Conservation (phyloP, 2,329 filamentous ascomycete genomes). For the Aspergillus sojae region DNA sequence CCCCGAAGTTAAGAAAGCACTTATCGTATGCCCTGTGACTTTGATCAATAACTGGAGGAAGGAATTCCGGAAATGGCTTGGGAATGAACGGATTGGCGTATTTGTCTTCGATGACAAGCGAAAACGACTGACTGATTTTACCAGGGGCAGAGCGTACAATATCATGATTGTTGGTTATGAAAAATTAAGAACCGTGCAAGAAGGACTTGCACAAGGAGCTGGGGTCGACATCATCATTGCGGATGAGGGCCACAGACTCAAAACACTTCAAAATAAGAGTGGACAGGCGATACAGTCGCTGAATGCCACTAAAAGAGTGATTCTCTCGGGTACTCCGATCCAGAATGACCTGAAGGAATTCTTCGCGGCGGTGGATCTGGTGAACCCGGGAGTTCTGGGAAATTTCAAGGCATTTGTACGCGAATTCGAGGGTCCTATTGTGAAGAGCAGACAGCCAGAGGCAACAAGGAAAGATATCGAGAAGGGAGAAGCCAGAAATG, state of each 20-base stretch:
- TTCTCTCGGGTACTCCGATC: slow-evolving; percentile 68
- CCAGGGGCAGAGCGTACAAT: slow-evolving; percentile 67
- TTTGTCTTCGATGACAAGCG: slow-evolving; percentile 65
- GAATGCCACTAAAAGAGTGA: slow-evolving; percentile 62
- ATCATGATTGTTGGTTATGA: slow-evolving; percentile 77
- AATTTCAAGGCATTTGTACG: slow-evolving; percentile 65
- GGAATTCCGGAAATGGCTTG: slow-evolving; percentile 74
- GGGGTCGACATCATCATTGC: slow-evolving; percentile 71
- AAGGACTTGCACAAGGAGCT: slow-evolving; percentile 63
- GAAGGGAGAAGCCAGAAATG: slow-evolving; percentile 63
- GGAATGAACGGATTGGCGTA: slow-evolving; percentile 69
- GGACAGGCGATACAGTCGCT: slow-evolving; percentile 67
- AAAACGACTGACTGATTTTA: slow-evolving; percentile 68
- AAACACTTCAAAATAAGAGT: slow-evolving; percentile 70
- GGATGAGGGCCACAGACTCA: slow-evolving; percentile 70
- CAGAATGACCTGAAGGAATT: slow-evolving; percentile 71
- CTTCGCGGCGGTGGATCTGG: slow-evolving; percentile 68
- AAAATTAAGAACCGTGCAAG: slow-evolving; percentile 66
- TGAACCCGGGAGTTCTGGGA: slow-evolving; percentile 67
- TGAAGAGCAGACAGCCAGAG: slow-evolving; percentile 65
- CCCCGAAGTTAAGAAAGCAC: slow-evolving; percentile 68
- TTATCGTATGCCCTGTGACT: slow-evolving; percentile 74
- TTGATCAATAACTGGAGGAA: slow-evolving; percentile 73
- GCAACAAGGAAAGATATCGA: slow-evolving; percentile 64
- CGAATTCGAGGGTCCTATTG: slow-evolving; percentile 66